phyloP scores from a whole-genome alignment of 2,329 filamentous ascomycete species.

The Epichloe coenophiala region DNA sequence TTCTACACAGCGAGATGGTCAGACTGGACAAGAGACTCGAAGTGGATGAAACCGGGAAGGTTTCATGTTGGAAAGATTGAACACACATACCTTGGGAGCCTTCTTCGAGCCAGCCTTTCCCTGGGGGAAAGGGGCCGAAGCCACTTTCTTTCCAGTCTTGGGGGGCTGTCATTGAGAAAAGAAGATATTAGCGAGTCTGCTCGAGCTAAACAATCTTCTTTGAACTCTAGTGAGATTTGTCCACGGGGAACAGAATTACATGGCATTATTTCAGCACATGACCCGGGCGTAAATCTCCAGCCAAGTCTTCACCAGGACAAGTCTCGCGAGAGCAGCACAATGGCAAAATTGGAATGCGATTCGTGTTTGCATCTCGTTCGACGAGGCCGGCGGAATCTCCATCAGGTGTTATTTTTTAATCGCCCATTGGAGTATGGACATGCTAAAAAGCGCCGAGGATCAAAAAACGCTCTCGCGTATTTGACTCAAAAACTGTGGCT shows the following conservation, averaged over 20 bases:
- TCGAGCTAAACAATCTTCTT: slow-evolving; percentile 69
- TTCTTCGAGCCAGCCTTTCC: slow-evolving; percentile 89
- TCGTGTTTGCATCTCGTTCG: slow-evolving; percentile 4
- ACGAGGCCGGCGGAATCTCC: slow-evolving; percentile 21
- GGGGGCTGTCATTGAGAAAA: slow-evolving; percentile 99
- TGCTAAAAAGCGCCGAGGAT: slow-evolving; percentile 12
- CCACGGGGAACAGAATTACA: slow-evolving; percentile 19
- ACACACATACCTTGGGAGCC: slow-evolving; percentile 76
- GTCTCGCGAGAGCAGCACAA: background rate
- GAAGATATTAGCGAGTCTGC: slow-evolving; percentile 86
- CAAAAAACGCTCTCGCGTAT: slow-evolving; percentile 21
- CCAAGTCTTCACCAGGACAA: slow-evolving; percentile 44
- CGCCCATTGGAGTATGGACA: background rate
- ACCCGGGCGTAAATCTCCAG: slow-evolving; percentile 38
- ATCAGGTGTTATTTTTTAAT: slow-evolving; percentile 11
- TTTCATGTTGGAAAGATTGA: background rate
- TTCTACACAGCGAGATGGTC: slow-evolving; percentile 46
- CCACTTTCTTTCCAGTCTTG: slow-evolving; percentile 96
- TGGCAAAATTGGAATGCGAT: background rate
- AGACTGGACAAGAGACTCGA: background rate
- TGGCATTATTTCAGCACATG: slow-evolving; percentile 39
- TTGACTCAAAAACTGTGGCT: slow-evolving; percentile 25
- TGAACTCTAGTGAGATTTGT: slow-evolving; percentile 75
- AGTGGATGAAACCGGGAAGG: background rate
- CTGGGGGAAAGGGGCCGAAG: slow-evolving; percentile 90